Percentiles rank a stretch among this genome's conserved stretches.
phyloP scores from a whole-genome alignment of 2,329 filamentous ascomycete genomes.

The Fusarium sp. region DNA sequence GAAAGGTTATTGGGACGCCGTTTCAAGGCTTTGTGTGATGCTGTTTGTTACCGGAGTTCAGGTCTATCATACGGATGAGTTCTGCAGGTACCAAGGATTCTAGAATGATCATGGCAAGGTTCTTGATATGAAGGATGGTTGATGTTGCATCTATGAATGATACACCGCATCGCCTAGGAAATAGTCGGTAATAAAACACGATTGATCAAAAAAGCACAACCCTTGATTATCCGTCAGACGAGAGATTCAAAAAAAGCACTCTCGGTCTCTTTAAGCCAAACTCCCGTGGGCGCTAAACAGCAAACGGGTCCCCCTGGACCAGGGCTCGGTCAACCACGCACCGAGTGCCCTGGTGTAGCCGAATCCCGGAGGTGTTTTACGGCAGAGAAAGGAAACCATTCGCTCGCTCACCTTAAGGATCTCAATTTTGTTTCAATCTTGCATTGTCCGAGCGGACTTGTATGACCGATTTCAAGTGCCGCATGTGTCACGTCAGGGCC shows the following conservation, averaged over 20 bases:
- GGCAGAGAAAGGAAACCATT: conserved; percentile 17
- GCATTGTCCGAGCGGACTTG: conserved; percentile 30
- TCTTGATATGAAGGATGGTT: not conserved
- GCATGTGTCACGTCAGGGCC: conserved; percentile 3
- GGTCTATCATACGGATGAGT: not conserved
- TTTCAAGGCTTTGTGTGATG: conserved; percentile 48
- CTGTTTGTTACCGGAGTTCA: not conserved
- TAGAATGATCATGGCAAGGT: not conserved
- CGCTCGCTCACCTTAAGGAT: conserved; percentile 31
- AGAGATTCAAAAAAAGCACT: not conserved
- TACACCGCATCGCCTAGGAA: not conserved
- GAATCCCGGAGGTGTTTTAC: conserved; percentile 33
- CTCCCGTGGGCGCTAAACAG: conserved; percentile 1
- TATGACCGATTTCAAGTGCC: conserved; percentile 17
- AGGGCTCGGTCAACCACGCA: conserved; percentile 29
- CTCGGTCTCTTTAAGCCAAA: not conserved
- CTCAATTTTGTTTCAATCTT: not conserved
- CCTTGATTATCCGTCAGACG: not conserved
- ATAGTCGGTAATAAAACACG: not conserved
- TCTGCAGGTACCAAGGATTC: not conserved
- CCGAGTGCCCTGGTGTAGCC: conserved; percentile 32
- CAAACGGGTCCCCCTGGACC: conserved; percentile 10
- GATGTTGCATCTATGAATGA: not conserved
- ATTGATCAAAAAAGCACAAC: not conserved
- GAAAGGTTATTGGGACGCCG: conserved; percentile 70